phyloP scores from a whole-genome alignment of 2,329 filamentous ascomycete species.

The Fusarium staphyleae region DNA sequence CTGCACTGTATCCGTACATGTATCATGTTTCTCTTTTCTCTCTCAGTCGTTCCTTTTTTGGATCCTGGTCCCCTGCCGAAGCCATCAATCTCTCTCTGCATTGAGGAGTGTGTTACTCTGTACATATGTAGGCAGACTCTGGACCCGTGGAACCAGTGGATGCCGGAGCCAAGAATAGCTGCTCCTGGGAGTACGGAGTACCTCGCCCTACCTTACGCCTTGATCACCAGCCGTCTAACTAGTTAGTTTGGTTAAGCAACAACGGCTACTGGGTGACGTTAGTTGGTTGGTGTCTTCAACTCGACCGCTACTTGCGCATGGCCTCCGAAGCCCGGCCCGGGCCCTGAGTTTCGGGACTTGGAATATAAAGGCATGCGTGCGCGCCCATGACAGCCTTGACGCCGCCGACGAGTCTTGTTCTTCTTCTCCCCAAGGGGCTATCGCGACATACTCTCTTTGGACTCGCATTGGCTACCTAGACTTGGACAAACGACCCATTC shows the following conservation, averaged over 20 bases:
- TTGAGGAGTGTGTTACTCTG: neutral
- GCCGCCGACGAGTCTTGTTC: slow-evolving; percentile 29
- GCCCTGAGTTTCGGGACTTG: slow-evolving; percentile 14
- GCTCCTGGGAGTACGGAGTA: slow-evolving; percentile 17
- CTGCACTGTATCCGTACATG: neutral
- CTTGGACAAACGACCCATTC: slow-evolving; percentile 7
- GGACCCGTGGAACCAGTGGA: neutral
- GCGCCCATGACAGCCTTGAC: slow-evolving; percentile 11
- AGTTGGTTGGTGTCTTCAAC: slow-evolving; percentile 31
- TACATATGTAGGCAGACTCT: slow-evolving; percentile 4
- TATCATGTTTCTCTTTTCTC: slow-evolving; percentile 11
- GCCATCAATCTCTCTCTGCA: slow-evolving; percentile 29
- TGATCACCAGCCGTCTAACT: slow-evolving; percentile 23
- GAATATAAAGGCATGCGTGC: slow-evolving; percentile 37
- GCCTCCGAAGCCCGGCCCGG: slow-evolving; percentile 35
- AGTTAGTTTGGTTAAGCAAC: too few relatives aligned
- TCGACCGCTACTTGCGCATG: slow-evolving; percentile 37
- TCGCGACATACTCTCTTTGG: slow-evolving; percentile 3
- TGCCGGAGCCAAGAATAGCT: slow-evolving; percentile 20
- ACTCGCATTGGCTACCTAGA: slow-evolving; percentile 18
- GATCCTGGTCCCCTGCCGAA: slow-evolving; percentile 22
- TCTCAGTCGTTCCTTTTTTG: slow-evolving; percentile 17
- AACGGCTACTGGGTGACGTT: slow-evolving; percentile 27
- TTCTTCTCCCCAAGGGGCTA: slow-evolving; percentile 22
- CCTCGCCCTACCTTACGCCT: slow-evolving; percentile 26